A percentile compares a stretch with the other conserved stretches of the same genome.
Conservation (phyloP, 305 asterid species). For the Ilex paraguariensis region DNA sequence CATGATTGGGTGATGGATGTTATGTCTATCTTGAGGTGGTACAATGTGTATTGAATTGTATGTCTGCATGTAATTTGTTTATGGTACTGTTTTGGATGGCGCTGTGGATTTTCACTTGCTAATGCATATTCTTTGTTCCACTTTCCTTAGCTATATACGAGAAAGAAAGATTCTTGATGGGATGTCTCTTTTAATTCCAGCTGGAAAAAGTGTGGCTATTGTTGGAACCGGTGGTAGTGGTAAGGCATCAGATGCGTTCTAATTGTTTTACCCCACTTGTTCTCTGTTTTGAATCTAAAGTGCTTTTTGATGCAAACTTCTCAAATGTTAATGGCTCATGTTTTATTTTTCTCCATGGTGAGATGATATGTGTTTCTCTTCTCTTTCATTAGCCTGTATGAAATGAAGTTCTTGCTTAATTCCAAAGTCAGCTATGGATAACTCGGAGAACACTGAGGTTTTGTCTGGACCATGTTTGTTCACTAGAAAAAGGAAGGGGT, state of each 20-base stretch:
- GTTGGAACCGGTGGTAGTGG: conserved; percentile 99
- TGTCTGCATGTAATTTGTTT: too few species aligned
- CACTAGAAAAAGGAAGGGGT: not conserved
- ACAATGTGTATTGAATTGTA: too few species aligned
- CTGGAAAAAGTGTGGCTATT: conserved; percentile 98
- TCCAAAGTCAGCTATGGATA: not conserved
- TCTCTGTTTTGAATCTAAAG: conserved; percentile 8
- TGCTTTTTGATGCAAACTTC: conserved; percentile 8
- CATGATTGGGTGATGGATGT: too few species aligned
- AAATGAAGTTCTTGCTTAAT: not conserved
- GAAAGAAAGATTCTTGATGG: conserved; percentile 97
- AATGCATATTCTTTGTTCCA: conserved; percentile 20
- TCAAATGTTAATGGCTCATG: not conserved
- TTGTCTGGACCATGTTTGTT: not conserved
- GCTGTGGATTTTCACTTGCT: conserved; percentile 9
- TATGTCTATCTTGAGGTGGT: too few species aligned
- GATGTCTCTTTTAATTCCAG: conserved; percentile 81
- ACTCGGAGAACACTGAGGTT: too few species aligned
- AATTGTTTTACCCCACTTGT: conserved; percentile 6
- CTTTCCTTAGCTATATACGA: conserved; percentile 54
- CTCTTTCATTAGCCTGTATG: not conserved
- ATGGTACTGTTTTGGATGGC: not conserved
- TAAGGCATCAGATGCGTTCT: conserved; percentile 28
- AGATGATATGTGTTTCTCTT: not conserved
- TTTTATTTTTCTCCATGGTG: not conserved